Conservation (phyloP, 192 early-diverging fungal genomes). For the Entomortierella lignicola region DNA sequence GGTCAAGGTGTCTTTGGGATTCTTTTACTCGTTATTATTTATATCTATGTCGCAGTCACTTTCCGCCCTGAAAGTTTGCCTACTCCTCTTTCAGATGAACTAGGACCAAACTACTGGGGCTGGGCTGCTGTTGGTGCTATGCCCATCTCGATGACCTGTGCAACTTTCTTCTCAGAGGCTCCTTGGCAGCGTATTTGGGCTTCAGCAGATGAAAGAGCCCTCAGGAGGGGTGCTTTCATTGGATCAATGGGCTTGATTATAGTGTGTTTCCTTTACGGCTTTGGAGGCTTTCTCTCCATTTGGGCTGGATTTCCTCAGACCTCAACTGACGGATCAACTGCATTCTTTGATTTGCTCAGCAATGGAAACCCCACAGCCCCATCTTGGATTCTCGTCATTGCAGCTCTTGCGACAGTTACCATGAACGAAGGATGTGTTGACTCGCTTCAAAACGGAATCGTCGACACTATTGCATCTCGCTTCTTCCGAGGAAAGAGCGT, state of each 20-base stretch:
- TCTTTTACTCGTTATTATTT: conserved; percentile 63
- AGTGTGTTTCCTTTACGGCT: conserved; percentile 67
- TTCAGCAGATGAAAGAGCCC: conserved; percentile 69
- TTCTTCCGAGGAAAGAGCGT: conserved; percentile 56
- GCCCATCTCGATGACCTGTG: conserved; percentile 68
- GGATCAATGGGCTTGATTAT: conserved; percentile 67
- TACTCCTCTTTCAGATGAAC: conserved; percentile 57
- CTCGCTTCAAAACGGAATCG: conserved; percentile 77
- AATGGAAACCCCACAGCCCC: conserved; percentile 54
- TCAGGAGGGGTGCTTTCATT: conserved; percentile 65
- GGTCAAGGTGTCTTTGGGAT: conserved; percentile 69
- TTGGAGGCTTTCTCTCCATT: conserved; percentile 72
- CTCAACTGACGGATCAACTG: conserved; percentile 61
- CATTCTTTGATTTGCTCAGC: conserved; percentile 75
- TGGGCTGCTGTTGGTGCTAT: conserved; percentile 73
- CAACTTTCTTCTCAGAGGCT: conserved; percentile 76
- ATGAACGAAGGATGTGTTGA: conserved; percentile 76
- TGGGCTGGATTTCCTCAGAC: conserved; percentile 68
- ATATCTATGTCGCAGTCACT: conserved; percentile 64
- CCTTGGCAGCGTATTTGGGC: conserved; percentile 83
- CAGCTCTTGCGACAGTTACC: conserved; percentile 68
- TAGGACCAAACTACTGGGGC: conserved; percentile 74
- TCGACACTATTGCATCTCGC: conserved; percentile 69
- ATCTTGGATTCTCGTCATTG: conserved; percentile 69
- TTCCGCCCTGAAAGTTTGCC: conserved; percentile 62